phyloP scores from a whole-genome alignment of 495 filamentous ascomycete species.

The Aspergillus sclerotioniger region DNA sequence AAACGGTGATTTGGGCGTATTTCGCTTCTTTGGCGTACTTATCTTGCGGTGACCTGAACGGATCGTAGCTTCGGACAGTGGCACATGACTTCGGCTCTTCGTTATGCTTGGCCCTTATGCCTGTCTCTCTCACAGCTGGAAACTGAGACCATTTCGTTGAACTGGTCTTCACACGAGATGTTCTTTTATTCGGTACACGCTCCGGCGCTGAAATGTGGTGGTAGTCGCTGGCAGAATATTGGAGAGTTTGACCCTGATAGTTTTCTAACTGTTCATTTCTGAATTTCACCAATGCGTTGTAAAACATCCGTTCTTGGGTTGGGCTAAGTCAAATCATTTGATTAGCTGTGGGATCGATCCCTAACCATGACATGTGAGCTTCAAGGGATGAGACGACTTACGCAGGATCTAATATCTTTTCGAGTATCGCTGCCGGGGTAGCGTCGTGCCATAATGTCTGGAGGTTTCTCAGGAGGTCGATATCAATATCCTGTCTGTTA shows the following conservation, averaged over 20 bases:
- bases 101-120: slow-evolving; percentile 37
- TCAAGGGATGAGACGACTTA: slow-evolving; percentile 41
- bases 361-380: background rate
- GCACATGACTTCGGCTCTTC: slow-evolving; percentile 45
- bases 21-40: slow-evolving; percentile 38
- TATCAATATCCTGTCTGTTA: slow-evolving; percentile 62
- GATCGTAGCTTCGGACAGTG: slow-evolving; percentile 71
- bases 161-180: slow-evolving; percentile 31
- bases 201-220: slow-evolving; percentile 65
- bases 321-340: slow-evolving; percentile 41
- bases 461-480: slow-evolving; percentile 77
- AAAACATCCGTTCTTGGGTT: slow-evolving; percentile 90
- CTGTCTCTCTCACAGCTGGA: slow-evolving; percentile 53
- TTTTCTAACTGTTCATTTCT: slow-evolving; percentile 80
- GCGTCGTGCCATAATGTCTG: slow-evolving; percentile 85
- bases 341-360: slow-evolving; percentile 2
- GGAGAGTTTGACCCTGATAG: slow-evolving; percentile 67
- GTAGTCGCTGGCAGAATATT: slow-evolving; percentile 82
- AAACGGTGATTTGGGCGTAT: slow-evolving; percentile 65
- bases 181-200: slow-evolving; percentile 45
- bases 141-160: slow-evolving; percentile 63
- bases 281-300: slow-evolving; percentile 77
- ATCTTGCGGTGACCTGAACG: slow-evolving; percentile 68
- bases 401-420: slow-evolving; percentile 64
- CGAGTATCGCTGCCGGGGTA: slow-evolving; percentile 65